Evolutionary conservation across 2,329 filamentous ascomycete species (phyloP).

Genomic region (Xylariaceae sp.): DNA sequence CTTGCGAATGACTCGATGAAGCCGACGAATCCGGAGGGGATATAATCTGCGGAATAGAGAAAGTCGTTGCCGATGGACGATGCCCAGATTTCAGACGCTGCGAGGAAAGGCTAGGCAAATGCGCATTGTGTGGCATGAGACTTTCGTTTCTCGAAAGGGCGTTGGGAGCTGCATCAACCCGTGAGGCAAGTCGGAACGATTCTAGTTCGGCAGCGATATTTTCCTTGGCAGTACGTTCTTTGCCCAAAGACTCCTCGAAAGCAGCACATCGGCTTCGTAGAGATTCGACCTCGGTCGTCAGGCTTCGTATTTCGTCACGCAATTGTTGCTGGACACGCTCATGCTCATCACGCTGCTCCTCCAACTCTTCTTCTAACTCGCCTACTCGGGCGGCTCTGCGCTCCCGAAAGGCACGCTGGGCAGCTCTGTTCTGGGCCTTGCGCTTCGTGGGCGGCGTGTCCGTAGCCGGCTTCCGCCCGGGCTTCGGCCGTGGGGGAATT

Average conservation of each 20-base stretch:
- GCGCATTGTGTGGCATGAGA: conserved; percentile 25
- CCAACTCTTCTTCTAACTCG: conserved; percentile 65
- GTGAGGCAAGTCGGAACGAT: conserved; percentile 24
- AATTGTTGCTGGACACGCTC: conserved; percentile 56
- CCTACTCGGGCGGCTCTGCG: conserved; percentile 79
- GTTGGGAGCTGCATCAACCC: conserved; percentile 25
- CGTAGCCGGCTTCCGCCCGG: conserved; percentile 87
- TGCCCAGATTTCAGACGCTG: conserved; percentile 27
- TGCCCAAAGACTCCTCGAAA: conserved; percentile 60
- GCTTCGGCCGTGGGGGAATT: conserved; percentile 78
- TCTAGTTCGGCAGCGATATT: conserved; percentile 32
- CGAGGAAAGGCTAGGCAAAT: conserved; percentile 22
- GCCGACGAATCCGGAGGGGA: conserved; percentile 45
- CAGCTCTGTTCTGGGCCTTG: conserved; percentile 89
- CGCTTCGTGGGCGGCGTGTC: conserved; percentile 90
- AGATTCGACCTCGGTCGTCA: conserved; percentile 64
- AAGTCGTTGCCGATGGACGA: conserved; percentile 39
- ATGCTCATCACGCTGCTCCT: conserved; percentile 54
- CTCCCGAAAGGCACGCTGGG: conserved; percentile 86
- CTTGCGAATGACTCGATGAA: conserved; percentile 31
- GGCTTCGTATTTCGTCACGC: conserved; percentile 51
- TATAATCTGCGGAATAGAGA: conserved; percentile 56
- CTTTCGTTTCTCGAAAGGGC: conserved; percentile 30
- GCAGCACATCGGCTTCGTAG: conserved; percentile 58
- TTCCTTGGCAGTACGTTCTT: conserved; percentile 49